Percentiles rank a stretch among this genome's conserved stretches.
Conservation (phyloP, 2,329 filamentous ascomycete genomes). For the Aspergillus sp. region DNA sequence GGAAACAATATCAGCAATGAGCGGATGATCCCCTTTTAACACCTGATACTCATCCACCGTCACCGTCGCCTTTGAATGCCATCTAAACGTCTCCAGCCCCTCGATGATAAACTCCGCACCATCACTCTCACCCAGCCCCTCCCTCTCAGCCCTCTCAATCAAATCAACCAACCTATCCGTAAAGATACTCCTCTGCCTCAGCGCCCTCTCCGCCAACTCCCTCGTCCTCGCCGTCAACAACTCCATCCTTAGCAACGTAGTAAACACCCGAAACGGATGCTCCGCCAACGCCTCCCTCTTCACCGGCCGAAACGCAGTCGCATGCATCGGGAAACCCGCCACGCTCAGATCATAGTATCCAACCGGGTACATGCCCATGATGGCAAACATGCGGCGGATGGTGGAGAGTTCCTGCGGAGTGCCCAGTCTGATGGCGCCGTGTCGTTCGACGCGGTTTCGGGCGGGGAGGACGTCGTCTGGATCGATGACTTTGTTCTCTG, state of each 20-base stretch:
- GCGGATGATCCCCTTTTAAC: slow-evolving; percentile 42
- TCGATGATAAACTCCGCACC: slow-evolving; percentile 40
- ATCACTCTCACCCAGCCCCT: slow-evolving; percentile 19
- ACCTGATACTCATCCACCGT: slow-evolving; percentile 38
- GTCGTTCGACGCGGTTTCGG: slow-evolving; percentile 30
- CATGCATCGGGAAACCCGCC: slow-evolving; percentile 48
- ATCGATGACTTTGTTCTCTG: slow-evolving; percentile 6
- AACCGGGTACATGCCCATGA: slow-evolving; percentile 47
- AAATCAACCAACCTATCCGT: slow-evolving; percentile 32
- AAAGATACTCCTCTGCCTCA: slow-evolving; percentile 41
- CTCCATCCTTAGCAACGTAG: slow-evolving; percentile 39
- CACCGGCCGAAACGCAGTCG: slow-evolving; percentile 47
- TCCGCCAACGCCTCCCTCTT: slow-evolving; percentile 26
- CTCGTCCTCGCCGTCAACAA: slow-evolving; percentile 32
- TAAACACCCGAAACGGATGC: slow-evolving; percentile 46
- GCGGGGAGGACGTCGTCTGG: slow-evolving; percentile 19
- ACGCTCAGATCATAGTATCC: slow-evolving; percentile 50
- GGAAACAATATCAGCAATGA: slow-evolving; percentile 46
- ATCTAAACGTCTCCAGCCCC: slow-evolving; percentile 45
- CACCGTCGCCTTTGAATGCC: slow-evolving; percentile 40
- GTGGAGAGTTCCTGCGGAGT: slow-evolving; percentile 40
- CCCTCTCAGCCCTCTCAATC: slow-evolving; percentile 30
- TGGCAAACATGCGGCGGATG: slow-evolving; percentile 41
- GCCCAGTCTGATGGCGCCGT: slow-evolving; percentile 49
- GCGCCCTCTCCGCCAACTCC: slow-evolving; percentile 26